Conservation (phyloP, 192 early-diverging fungal genomes). For the Coemansia sp. region DNA sequence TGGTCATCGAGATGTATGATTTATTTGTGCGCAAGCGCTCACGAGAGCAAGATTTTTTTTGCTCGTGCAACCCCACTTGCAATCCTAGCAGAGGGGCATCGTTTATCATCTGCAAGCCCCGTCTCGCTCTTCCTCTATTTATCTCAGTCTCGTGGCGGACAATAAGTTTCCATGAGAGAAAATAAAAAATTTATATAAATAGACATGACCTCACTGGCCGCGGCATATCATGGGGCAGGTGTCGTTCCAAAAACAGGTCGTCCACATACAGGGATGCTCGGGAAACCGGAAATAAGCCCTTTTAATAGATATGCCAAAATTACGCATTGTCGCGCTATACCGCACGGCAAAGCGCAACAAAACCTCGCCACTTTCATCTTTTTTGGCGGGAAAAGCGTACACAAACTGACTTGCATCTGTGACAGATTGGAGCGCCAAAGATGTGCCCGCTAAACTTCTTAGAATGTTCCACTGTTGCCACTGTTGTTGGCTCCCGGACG, state of each 20-base stretch:
- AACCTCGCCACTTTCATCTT: slow-evolving; percentile 2
- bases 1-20: slow-evolving; percentile 1
- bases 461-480: background rate
- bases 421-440: background rate
- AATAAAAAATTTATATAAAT: background rate
- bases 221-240: background rate
- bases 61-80: background rate
- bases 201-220: background rate
- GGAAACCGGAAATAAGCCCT: slow-evolving; percentile 1
- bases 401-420: background rate
- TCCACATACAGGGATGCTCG: slow-evolving; percentile 1
- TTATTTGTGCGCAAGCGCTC: background rate
- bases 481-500: background rate
- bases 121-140: background rate
- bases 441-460: background rate
- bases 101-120: slow-evolving; percentile 1
- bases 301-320: background rate
- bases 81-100: background rate
- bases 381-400: background rate
- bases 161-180: background rate
- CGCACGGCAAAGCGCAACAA: background rate
- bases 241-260: slow-evolving; percentile 1
- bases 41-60: background rate
- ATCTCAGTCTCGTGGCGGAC: background rate
- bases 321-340: background rate